Percentiles rank a stretch among this genome's conserved stretches.
These are phyloP conservation scores for Filosporella fistucella DNA, from an alignment of 495 filamentous ascomycete genomes.

Conservation along the genomic window DNA sequence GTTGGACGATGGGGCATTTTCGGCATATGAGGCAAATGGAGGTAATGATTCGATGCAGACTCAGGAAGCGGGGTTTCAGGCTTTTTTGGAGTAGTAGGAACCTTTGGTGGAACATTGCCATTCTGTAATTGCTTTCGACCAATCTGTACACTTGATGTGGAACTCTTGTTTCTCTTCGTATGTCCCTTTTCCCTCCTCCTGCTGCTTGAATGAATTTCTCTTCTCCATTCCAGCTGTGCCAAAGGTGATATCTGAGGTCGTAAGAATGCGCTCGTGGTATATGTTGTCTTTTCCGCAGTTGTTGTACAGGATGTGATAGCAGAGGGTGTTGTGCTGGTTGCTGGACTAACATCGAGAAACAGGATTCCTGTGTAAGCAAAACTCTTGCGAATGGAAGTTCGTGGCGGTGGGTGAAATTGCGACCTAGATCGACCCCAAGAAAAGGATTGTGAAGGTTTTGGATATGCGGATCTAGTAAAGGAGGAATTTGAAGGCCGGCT, in stretches of 20 bases:
- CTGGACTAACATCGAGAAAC: slow-evolving; percentile 15
- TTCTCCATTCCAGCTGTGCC: slow-evolving; percentile 18
- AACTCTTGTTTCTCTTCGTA: slow-evolving; percentile 39
- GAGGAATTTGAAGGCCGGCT: slow-evolving; percentile 2
- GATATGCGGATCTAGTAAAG: slow-evolving; percentile 8
- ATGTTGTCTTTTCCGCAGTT: slow-evolving; percentile 14
- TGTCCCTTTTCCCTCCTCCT: slow-evolving; percentile 22
- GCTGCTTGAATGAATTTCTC: slow-evolving; percentile 19
- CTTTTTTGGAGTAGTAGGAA: slow-evolving; percentile 7
- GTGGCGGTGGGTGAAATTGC: background rate
- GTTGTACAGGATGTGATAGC: slow-evolving; percentile 14
- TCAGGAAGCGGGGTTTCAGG: background rate
- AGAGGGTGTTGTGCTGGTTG: slow-evolving; percentile 3
- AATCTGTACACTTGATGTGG: slow-evolving; percentile 28
- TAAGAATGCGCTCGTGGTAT: slow-evolving; percentile 3
- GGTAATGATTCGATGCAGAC: slow-evolving; percentile 13
- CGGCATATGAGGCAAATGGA: slow-evolving; percentile 48
- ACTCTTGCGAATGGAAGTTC: slow-evolving; percentile 7
- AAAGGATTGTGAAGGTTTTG: slow-evolving; percentile 12
- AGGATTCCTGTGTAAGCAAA: slow-evolving; percentile 19
- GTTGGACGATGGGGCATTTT: slow-evolving; percentile 78
- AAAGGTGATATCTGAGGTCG: slow-evolving; percentile 5
- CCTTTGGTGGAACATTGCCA: slow-evolving; percentile 6
- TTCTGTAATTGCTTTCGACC: slow-evolving; percentile 8
- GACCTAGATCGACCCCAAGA: slow-evolving; percentile 11